A percentile compares a stretch with the other conserved stretches of the same genome.
Conservation (phyloP, 306 rosid genomes). For the Canavalia gladiata region DNA sequence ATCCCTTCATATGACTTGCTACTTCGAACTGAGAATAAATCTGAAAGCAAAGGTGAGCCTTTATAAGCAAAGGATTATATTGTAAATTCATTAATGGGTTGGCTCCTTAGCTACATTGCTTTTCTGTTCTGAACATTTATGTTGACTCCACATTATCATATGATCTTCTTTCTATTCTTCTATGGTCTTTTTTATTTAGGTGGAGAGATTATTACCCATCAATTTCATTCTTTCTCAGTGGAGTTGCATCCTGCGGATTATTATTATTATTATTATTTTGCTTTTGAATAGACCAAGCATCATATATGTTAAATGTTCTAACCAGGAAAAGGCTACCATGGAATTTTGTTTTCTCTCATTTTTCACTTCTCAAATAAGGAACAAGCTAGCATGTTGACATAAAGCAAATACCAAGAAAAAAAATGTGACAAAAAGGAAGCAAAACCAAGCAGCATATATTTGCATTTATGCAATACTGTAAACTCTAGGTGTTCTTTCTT, state of each 20-base stretch:
- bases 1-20: neutral
- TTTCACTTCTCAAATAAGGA: conserved; percentile 16
- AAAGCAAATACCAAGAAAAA: neutral
- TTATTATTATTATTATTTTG: neutral
- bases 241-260: conserved; percentile 16
- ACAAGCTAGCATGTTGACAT: neutral
- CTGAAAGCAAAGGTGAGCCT: neutral
- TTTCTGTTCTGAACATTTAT: neutral
- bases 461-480: neutral
- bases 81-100: neutral
- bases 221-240: neutral
- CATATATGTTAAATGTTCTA: neutral
- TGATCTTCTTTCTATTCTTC: neutral
- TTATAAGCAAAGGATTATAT: neutral
- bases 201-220: neutral
- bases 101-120: neutral
- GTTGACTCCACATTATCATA: neutral
- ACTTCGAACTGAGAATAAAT: neutral
- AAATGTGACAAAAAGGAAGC: neutral
- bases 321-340: neutral
- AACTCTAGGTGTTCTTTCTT: no score
- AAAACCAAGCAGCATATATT: conserved; percentile 4
- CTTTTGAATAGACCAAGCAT: conserved; percentile 14
- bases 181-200: neutral
- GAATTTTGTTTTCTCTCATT: neutral